Evolutionary conservation across 1,284 basidiomycete species (phyloP).

Genomic region (Ustilago curta): DNA sequence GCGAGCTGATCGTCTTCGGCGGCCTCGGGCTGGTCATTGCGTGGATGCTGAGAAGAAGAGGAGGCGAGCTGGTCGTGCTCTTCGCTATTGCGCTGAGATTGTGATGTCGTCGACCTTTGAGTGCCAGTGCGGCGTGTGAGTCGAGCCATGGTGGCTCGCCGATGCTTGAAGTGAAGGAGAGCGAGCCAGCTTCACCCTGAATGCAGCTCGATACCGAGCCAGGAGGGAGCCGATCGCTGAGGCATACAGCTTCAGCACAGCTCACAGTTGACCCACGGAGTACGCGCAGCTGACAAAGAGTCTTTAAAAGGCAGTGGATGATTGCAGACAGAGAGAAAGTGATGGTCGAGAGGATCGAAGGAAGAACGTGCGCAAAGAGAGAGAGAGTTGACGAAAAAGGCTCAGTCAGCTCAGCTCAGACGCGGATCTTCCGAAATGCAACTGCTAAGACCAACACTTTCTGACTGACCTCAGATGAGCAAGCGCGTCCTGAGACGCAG

Average conservation of each 20-base stretch:
- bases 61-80: constrained; percentile 25
- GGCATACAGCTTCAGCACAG: no score
- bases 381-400: not conserved
- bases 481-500: not conserved
- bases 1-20: constrained; percentile 12
- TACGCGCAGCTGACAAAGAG: no score
- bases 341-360: not conserved
- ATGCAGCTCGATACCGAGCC: no score
- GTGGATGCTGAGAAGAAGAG: constrained; percentile 10
- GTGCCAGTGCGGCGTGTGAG: constrained; percentile 37
- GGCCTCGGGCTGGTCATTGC: not conserved
- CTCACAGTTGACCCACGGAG: no score
- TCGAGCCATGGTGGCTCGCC: constrained; percentile 22
- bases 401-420: constrained; percentile 15
- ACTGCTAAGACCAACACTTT: constrained; percentile 17
- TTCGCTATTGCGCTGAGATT: constrained; percentile 14
- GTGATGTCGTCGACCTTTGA: constrained; percentile 15
- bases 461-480: not conserved
- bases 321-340: not conserved
- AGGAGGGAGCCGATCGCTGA: no score
- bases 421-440: constrained; percentile 26
- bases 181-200: no score
- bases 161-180: not conserved
- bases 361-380: not conserved
- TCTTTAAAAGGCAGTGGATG: no score